Percentiles rank a stretch among this genome's conserved stretches.
Conservation (phyloP, 805 yeast genomes). For the Candida quercuum region DNA sequence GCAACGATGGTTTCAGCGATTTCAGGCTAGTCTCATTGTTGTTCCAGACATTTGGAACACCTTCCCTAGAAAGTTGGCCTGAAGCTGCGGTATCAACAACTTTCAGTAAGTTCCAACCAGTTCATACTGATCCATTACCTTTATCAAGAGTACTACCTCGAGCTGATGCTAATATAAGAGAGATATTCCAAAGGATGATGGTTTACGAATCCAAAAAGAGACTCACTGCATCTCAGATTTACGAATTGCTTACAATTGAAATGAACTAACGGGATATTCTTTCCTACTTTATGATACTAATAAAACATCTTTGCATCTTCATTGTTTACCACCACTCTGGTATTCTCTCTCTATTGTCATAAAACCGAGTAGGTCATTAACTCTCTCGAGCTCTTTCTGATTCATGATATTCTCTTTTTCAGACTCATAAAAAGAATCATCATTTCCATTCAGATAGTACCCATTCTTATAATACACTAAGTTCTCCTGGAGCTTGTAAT, state of each 20-base stretch:
- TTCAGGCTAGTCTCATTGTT: constrained; percentile 51
- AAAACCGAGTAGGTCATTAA: constrained; percentile 17
- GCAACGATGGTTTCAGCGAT: constrained; percentile 43
- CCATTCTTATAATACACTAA: constrained; percentile 23
- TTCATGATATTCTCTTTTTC: constrained; percentile 16
- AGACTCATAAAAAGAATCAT: constrained; percentile 19
- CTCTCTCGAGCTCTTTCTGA: constrained; percentile 17
- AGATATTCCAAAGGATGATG: constrained; percentile 38
- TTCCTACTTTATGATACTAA: too few relatives aligned
- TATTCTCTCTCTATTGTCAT: constrained; percentile 19
- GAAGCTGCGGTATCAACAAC: constrained; percentile 34
- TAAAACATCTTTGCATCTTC: not conserved
- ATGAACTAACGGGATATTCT: too few relatives aligned
- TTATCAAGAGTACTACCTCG: constrained; percentile 31
- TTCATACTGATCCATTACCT: constrained; percentile 17
- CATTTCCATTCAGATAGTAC: constrained; percentile 17
- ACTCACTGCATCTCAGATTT: constrained; percentile 25
- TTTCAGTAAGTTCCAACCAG: constrained; percentile 29
- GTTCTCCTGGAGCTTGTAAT: constrained; percentile 18
- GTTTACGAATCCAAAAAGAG: constrained; percentile 32
- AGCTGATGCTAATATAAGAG: constrained; percentile 17
- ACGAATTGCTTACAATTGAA: not conserved
- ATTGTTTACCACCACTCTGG: constrained; percentile 4
- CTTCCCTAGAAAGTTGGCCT: constrained; percentile 39
- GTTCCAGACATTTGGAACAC: constrained; percentile 59